Percentiles rank a stretch among this genome's conserved stretches.
phyloP scores from a whole-genome alignment of 768 basidiomycete genomes.

The Leucosporidium scottii region DNA sequence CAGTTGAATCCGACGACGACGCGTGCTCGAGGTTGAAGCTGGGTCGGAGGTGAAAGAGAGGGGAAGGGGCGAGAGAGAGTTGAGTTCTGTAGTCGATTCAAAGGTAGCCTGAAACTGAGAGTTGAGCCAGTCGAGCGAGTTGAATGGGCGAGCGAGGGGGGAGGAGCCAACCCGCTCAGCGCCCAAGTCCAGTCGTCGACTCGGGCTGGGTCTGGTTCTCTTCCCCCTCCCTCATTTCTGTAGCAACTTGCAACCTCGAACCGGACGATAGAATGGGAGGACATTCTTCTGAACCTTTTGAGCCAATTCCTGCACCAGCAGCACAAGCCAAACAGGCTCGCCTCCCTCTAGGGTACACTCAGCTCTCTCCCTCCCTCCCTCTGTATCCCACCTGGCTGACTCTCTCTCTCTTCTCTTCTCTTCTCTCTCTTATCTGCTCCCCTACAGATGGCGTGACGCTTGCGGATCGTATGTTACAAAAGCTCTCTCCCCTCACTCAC shows the following conservation, averaged over 20 bases:
- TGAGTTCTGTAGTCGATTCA: neutral
- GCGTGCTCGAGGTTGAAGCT: neutral
- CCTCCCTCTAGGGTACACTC: conserved; percentile 25
- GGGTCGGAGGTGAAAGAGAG: neutral
- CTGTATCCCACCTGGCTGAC: neutral
- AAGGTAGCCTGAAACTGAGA: neutral
- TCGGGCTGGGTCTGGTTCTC: too few relatives aligned
- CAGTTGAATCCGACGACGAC: neutral
- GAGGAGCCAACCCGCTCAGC: neutral
- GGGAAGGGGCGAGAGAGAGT: neutral
- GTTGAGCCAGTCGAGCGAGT: neutral
- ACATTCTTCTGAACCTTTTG: conserved; percentile 21
- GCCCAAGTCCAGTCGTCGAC: too few relatives aligned
- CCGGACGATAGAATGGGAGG: neutral
- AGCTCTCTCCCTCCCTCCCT: neutral
- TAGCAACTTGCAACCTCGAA: neutral
- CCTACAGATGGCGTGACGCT: conserved; percentile 29
- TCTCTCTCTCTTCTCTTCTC: neutral
- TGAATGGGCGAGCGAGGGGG: neutral
- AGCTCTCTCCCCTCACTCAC: too few relatives aligned
- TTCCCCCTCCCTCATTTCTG: too few relatives aligned
- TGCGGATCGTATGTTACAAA: conserved; percentile 33
- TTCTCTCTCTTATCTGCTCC: too few relatives aligned
- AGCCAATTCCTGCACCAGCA: conserved; percentile 18
- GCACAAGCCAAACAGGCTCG: conserved; percentile 14